A percentile compares a stretch with the other conserved stretches of the same genome.
These are phyloP conservation scores for Triticum monococcum DNA, from an alignment of 176 grass and related monocot genomes.

Conservation along the genomic window DNA sequence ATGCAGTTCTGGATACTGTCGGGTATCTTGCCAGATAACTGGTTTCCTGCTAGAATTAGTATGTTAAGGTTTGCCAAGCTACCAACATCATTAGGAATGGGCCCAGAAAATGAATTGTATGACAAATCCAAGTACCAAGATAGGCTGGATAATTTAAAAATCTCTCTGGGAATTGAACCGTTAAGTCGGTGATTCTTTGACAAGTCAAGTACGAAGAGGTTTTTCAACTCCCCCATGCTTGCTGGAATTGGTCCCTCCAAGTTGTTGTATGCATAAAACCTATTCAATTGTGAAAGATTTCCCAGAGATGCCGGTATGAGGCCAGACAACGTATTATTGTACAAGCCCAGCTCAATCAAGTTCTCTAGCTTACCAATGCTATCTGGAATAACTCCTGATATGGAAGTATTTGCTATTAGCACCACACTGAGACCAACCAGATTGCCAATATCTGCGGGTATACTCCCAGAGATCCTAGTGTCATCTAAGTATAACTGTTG, in stretches of 20 bases:
- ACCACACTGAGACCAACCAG: background rate
- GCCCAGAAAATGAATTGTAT: background rate
- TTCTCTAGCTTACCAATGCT: constrained; percentile 9
- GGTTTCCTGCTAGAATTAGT: background rate
- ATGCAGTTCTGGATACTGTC: background rate
- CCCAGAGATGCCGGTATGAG: background rate
- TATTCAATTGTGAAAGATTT: background rate
- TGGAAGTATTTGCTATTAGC: background rate
- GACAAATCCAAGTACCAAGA: constrained; percentile 12
- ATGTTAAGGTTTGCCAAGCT: background rate
- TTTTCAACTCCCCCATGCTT: background rate
- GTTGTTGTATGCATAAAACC: background rate
- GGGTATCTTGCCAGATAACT: constrained; percentile 16
- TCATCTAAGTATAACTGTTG: background rate
- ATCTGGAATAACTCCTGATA: background rate
- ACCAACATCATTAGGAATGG: background rate
- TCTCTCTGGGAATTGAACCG: background rate
- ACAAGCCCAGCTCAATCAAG: background rate
- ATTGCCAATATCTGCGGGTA: background rate
- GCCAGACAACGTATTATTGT: background rate
- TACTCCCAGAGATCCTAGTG: background rate
- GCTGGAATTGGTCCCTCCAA: background rate
- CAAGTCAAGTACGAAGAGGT: background rate
- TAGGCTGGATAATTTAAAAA: background rate
- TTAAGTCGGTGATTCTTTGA: background rate